Evolutionary conservation across 148 eudicot species (phyloP).

Genomic region (Vaccinium darrowii): DNA sequence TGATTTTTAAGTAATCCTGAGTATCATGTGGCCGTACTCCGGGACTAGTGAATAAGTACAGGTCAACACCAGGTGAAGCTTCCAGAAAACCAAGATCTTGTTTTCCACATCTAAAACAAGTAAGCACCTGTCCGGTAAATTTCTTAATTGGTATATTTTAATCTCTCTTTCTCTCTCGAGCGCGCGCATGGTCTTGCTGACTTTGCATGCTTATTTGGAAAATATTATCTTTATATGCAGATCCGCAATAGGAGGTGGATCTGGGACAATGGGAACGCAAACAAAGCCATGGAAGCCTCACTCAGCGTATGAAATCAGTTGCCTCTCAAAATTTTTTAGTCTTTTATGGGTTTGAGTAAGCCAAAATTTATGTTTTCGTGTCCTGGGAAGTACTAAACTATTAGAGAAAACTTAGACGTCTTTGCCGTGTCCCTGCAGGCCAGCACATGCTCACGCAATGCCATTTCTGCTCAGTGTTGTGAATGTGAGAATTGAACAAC

Average conservation of each 20-base stretch:
- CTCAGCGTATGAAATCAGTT: not conserved
- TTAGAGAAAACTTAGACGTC: not conserved
- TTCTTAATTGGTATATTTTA: not conserved
- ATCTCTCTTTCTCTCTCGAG: not conserved
- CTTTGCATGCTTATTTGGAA: not conserved
- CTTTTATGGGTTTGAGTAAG: slow-evolving; percentile 10
- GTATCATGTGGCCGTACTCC: no score
- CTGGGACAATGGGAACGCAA: not conserved
- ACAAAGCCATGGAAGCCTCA: not conserved
- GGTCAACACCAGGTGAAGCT: slow-evolving; percentile 14
- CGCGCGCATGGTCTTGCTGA: not conserved
- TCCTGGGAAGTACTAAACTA: not conserved
- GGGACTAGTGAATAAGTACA: no score
- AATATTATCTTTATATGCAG: not conserved
- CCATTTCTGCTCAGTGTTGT: not conserved
- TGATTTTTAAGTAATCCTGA: no score
- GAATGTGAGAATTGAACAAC: not conserved
- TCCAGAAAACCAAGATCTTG: slow-evolving; percentile 1
- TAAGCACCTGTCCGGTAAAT: not conserved
- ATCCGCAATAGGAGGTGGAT: slow-evolving; percentile 8
- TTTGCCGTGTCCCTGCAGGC: not conserved
- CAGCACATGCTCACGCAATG: not conserved
- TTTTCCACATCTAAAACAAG: not conserved
- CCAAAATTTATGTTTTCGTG: not conserved
- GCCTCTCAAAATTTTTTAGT: not conserved